Conservation (phyloP, 1,284 basidiomycete species). For the Trametes sp. region DNA sequence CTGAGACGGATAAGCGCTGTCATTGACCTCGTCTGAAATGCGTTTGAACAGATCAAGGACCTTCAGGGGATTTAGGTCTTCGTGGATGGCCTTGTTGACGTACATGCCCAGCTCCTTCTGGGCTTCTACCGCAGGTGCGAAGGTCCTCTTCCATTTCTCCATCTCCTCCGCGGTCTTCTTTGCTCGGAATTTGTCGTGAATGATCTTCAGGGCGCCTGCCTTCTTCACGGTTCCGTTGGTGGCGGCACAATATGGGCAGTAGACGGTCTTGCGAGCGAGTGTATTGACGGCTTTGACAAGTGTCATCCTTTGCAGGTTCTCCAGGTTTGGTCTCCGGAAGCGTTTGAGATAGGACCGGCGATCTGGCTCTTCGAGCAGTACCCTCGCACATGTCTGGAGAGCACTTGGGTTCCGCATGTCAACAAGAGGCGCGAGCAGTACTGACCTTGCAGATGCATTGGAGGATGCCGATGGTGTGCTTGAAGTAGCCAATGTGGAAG, state of each 20-base stretch:
- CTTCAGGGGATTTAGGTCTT: slow-evolving; percentile 96
- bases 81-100: slow-evolving; percentile 88
- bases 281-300: slow-evolving; percentile 92
- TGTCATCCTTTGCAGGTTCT: slow-evolving; percentile 91
- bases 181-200: slow-evolving; percentile 97
- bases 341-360: slow-evolving; percentile 86
- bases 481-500: slow-evolving; percentile 98
- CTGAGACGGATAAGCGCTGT: slow-evolving; percentile 7
- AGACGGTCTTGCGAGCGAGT: slow-evolving; percentile 88
- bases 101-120: slow-evolving; percentile 90
- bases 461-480: slow-evolving; percentile 91
- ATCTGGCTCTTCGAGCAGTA: slow-evolving; percentile 91
- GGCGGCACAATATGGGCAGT: slow-evolving; percentile 93
- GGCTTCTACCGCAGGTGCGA: slow-evolving; percentile 83
- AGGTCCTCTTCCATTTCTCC: slow-evolving; percentile 88
- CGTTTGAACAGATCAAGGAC: slow-evolving; percentile 93
- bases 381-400: slow-evolving; percentile 88
- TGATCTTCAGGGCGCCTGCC: slow-evolving; percentile 92
- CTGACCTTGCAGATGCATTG: slow-evolving; percentile 91
- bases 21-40: slow-evolving; percentile 86
- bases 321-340: slow-evolving; percentile 90
- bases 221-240: slow-evolving; percentile 98
- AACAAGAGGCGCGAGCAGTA: not conserved
- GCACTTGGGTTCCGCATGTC: slow-evolving; percentile 4
- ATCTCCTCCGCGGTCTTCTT: slow-evolving; percentile 94